Base-by-base conservation (phyloP, 2,329 filamentous ascomycete genomes). In the Ceratocystis diversiconidia region DNA sequence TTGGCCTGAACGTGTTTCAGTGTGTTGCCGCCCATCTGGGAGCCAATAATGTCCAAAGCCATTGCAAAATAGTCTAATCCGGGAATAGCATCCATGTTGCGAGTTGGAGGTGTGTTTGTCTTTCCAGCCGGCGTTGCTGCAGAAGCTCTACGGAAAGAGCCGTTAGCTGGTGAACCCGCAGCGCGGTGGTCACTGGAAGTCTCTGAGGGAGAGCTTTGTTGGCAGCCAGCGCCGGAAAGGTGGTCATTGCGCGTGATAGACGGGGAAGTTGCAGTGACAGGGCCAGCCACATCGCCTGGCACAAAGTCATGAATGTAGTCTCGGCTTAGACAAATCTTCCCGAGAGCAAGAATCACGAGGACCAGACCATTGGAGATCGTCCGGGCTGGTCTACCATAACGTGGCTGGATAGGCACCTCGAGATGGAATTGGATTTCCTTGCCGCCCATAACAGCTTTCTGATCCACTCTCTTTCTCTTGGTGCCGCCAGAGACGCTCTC, bases 11-110 rank as follows among this genome's bases (percentile, higher is more conserved):
- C 89, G 72, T 94, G 88, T 69, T 88, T 86, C 67, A 97, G 79
- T 55, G 89, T 88, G 52, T 88, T 88, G 0, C 88, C 88, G 12
- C 89, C 92, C 44, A 85, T 80, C 62, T 94, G 85, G 67, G 88
- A 88, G 4, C 91, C 91, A 17, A 97, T 77, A 46, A 97, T 96
- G 68, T 94, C 88, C 0, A 87, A 87, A 1, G 91, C 92, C 68
- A 89, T 86, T 0, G 89, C 88, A 73, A 92, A 96, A 73, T 96
- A 96, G 36, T 91, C 88, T 66, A 97, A 78, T 0, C 94, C 94
- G 0, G 94, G 92, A 68, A 96, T 88, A 5, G 88, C 82, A 71
- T 97, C 91, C 62, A 94, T 80, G 72, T 95, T 96, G 17, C 63
- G 63, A 8, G 63, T 12, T 12, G 17, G 28, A n/a, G 19, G 1